These are phyloP conservation scores for Colletotrichum sp. DNA, from an alignment of 2,329 filamentous ascomycete species.

Conservation along the genomic window DNA sequence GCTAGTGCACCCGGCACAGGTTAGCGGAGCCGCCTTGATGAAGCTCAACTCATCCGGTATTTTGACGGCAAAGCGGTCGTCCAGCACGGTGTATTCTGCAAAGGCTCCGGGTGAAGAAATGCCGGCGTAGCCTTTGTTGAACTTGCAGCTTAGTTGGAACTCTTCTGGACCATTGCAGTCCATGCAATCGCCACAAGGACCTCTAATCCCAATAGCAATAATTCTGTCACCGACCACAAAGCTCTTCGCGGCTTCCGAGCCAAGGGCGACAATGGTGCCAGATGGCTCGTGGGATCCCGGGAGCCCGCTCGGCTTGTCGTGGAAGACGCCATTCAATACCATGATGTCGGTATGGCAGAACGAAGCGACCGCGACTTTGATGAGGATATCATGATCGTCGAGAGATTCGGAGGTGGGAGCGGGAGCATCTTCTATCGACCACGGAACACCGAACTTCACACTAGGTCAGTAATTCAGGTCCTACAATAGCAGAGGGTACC, in stretches of 20 bases:
- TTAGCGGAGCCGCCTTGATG: conserved; percentile 57
- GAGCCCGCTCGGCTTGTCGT: conserved; percentile 47
- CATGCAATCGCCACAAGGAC: conserved; percentile 56
- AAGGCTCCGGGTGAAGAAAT: conserved; percentile 58
- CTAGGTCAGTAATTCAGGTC: not conserved
- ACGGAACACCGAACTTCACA: not conserved
- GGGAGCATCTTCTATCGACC: not conserved
- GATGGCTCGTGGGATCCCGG: conserved; percentile 63
- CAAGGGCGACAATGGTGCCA: conserved; percentile 56
- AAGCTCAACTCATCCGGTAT: conserved; percentile 56
- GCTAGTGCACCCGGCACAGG: conserved; percentile 59
- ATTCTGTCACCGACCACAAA: conserved; percentile 58
- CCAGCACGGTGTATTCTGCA: conserved; percentile 59
- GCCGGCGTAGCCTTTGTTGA: conserved; percentile 51
- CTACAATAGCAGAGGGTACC: too few species aligned
- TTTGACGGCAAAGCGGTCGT: conserved; percentile 47
- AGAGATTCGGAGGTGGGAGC: conserved; percentile 29
- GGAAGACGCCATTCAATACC: conserved; percentile 55
- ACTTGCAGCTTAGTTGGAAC: conserved; percentile 57
- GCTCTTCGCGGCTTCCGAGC: conserved; percentile 37
- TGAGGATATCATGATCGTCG: conserved; percentile 56
- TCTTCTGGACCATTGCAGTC: conserved; percentile 56
- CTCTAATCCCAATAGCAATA: conserved; percentile 58
- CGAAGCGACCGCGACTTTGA: conserved; percentile 64
- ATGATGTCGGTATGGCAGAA: conserved; percentile 68